These are phyloP conservation scores for Claviceps capensis DNA, from an alignment of 2,329 filamentous ascomycete species.

Conservation along the genomic window DNA sequence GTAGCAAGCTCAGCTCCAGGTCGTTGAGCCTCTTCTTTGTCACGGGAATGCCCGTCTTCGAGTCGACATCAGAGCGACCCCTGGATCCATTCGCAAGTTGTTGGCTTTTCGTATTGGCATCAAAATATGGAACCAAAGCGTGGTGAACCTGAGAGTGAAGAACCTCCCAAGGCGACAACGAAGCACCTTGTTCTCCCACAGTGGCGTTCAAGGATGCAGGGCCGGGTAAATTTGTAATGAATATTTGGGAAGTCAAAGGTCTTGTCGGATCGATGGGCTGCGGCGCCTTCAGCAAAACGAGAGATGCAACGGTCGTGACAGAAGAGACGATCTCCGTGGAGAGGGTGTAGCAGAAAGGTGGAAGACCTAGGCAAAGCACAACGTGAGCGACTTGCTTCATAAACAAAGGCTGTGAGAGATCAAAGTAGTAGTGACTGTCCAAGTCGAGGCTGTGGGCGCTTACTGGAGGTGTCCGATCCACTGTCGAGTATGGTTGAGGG, in stretches of 20 bases:
- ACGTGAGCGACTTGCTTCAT: neutral
- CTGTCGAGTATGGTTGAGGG: slow-evolving; percentile 38
- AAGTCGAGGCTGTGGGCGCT: slow-evolving; percentile 9
- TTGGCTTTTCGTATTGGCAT: slow-evolving; percentile 81
- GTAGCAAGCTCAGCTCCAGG: slow-evolving; percentile 75
- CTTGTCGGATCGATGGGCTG: slow-evolving; percentile 72
- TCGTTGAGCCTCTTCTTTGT: slow-evolving; percentile 96
- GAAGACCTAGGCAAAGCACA: slow-evolving; percentile 21
- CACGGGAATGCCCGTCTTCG: slow-evolving; percentile 89
- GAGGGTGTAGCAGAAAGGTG: slow-evolving; percentile 61
- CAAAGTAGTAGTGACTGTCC: neutral
- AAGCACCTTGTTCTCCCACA: slow-evolving; percentile 55
- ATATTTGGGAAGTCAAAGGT: slow-evolving; percentile 77
- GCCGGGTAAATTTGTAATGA: slow-evolving; percentile 84
- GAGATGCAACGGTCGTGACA: slow-evolving; percentile 67
- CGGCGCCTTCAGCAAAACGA: slow-evolving; percentile 82
- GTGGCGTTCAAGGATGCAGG: slow-evolving; percentile 55
- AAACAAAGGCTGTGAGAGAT: neutral
- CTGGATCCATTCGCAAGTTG: slow-evolving; percentile 52
- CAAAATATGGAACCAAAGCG: slow-evolving; percentile 88
- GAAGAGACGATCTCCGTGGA: slow-evolving; percentile 71
- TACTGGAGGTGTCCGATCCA: slow-evolving; percentile 31
- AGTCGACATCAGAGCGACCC: slow-evolving; percentile 70
- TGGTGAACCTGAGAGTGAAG: slow-evolving; percentile 86
- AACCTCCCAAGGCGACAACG: slow-evolving; percentile 77